Percentiles rank a stretch among this genome's conserved stretches.
phyloP scores from a whole-genome alignment of 1,284 basidiomycete species.

The Apiotrichum gracile region DNA sequence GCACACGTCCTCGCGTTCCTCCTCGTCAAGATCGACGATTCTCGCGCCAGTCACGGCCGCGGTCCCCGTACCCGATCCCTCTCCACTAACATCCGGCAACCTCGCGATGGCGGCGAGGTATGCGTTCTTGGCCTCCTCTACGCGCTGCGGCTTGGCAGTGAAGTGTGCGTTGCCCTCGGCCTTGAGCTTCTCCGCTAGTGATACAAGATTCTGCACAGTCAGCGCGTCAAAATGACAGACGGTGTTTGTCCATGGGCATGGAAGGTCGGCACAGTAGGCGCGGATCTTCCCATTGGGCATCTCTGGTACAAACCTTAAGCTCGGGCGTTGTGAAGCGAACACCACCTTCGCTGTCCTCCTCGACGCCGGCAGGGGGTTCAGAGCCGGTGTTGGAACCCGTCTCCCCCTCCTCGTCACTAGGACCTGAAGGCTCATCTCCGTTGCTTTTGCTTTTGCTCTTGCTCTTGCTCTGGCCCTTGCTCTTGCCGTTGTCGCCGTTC shows the following conservation, averaged over 20 bases:
- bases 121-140: slow-evolving; percentile 24
- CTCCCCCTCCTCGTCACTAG: slow-evolving; percentile 9
- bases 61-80: no score
- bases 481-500: background rate
- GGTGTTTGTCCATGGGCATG: no score
- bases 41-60: no score
- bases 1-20: slow-evolving; percentile 21
- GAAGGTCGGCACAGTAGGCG: no score
- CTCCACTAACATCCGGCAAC: background rate
- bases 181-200: slow-evolving; percentile 25
- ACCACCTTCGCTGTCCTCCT: slow-evolving; percentile 22
- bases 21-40: slow-evolving; percentile 5
- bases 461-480: background rate
- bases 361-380: slow-evolving; percentile 22
- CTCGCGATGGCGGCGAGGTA: slow-evolving; percentile 31
- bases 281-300: no score
- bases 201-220: slow-evolving; percentile 28
- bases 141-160: slow-evolving; percentile 23
- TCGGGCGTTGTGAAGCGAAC: slow-evolving; percentile 20
- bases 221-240: no score
- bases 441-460: background rate
- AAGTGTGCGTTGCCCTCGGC: slow-evolving; percentile 36
- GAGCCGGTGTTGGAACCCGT: slow-evolving; percentile 22
- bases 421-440: no score
- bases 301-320: slow-evolving; percentile 24